Evolutionary conservation across 495 filamentous ascomycete species (phyloP), one percentile per base, ranked within the genome.

Genomic region (Cetradonia linearis): DNA sequence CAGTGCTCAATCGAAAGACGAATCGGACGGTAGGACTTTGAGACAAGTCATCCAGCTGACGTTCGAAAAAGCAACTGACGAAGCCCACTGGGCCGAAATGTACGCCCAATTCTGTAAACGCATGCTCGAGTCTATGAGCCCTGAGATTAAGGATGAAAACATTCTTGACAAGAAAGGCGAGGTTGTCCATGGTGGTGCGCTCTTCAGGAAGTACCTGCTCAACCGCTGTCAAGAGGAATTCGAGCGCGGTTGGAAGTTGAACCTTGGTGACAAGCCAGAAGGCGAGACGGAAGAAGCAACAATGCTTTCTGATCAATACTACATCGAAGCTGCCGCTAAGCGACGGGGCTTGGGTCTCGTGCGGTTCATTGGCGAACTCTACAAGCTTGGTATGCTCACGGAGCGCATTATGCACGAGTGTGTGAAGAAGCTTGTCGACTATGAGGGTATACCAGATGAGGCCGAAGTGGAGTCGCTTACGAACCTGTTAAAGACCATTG

Each of bases 351-450:
- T 99, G 63, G 93, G 93, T 83, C 80, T 99, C 56, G 91, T 99
- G 65, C 91, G 96, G 73, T 97, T 99, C 77, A 99, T 99, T 72
- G 93, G 93, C 76, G 93, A 98, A 71, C 84, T 98, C 40, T 98
- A 93, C 83, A 97, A 97, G 78, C 83, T 98, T 62, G 83, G 85
- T 67, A 99, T 99, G 93, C 81, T 99, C 73, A 99, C 93, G 52
- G 87, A 95, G 70, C 89, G 91, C 73, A 97, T 98, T 76, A 98
- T 99, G 93, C 94, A 97, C 76, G 90, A 96, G 76, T 99, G 93
- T 80, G 89, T 97, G 14, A 85, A 88, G 78, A 95, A 95, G 73
- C 78, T 97, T 56, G 88, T 97, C 56, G 92, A 99, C 72, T 96
- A 94, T 72, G 84, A 91, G 66, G 94, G 90, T 60, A 72, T 88